Evolutionary conservation across 1,284 basidiomycete genomes (phyloP).

Genomic region (Ganoderma sp.): DNA sequence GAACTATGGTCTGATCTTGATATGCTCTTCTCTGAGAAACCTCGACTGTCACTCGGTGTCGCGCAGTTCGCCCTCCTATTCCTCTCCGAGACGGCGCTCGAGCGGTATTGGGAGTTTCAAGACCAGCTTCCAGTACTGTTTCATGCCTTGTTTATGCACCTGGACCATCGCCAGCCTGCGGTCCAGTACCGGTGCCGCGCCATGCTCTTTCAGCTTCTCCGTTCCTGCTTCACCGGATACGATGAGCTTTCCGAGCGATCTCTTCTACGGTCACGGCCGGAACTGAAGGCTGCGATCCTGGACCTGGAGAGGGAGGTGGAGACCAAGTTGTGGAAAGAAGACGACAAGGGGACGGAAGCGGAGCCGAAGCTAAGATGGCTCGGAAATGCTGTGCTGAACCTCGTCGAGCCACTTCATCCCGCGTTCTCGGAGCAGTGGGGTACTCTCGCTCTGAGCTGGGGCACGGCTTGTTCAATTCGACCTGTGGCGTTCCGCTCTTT

Average conservation of each 20-base stretch:
- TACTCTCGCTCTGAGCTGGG: slow-evolving; percentile 82
- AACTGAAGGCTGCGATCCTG: slow-evolving; percentile 58
- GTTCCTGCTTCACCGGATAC: slow-evolving; percentile 79
- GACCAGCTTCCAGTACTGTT: slow-evolving; percentile 77
- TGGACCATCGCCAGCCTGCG: slow-evolving; percentile 78
- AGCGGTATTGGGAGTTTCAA: slow-evolving; percentile 78
- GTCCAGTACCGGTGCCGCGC: slow-evolving; percentile 74
- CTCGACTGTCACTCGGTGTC: slow-evolving; percentile 70
- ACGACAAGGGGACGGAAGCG: slow-evolving; percentile 59
- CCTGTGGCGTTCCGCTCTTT: slow-evolving; percentile 89
- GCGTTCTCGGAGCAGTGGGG: slow-evolving; percentile 81
- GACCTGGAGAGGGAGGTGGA: slow-evolving; percentile 66
- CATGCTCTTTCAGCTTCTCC: slow-evolving; percentile 82
- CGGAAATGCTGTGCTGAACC: slow-evolving; percentile 68
- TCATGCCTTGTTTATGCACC: slow-evolving; percentile 83
- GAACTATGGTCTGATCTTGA: slow-evolving; percentile 78
- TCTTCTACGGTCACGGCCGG: slow-evolving; percentile 50
- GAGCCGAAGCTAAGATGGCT: slow-evolving; percentile 75
- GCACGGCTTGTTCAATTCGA: slow-evolving; percentile 86
- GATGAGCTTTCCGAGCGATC: slow-evolving; percentile 66
- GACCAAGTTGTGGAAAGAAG: slow-evolving; percentile 74
- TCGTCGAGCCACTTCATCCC: slow-evolving; percentile 75
- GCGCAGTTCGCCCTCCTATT: slow-evolving; percentile 91
- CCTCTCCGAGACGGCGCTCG: slow-evolving; percentile 81
- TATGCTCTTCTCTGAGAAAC: slow-evolving; percentile 74